Evolutionary conservation across 257 asterid genomes (phyloP).

Genomic region (Phtheirospermum japonicum): DNA sequence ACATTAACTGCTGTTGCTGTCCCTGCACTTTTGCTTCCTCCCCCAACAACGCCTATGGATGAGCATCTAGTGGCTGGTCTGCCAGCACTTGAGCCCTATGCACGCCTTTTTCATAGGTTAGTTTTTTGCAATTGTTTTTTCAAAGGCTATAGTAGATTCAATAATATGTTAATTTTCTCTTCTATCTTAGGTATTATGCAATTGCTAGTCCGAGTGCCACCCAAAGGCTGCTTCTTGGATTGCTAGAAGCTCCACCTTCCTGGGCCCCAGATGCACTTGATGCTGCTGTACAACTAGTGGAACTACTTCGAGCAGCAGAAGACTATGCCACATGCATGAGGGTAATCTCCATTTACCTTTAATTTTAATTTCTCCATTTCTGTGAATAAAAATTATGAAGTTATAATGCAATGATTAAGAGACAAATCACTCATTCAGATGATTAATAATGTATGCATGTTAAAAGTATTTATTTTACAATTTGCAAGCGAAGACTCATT

Average conservation of each 20-base stretch:
- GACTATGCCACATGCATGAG: conserved; percentile 93
- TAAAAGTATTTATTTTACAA: not conserved
- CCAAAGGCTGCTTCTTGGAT: conserved; percentile 96
- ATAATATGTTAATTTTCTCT: conserved; percentile 23
- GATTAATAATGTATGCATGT: conserved; percentile 1
- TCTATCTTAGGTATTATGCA: conserved; percentile 68
- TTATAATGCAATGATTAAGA: not conserved
- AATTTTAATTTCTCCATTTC: conserved; percentile 4
- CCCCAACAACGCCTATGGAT: conserved; percentile 96
- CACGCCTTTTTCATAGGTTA: conserved; percentile 92
- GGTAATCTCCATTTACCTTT: conserved; percentile 42
- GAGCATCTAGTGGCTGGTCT: conserved; percentile 99
- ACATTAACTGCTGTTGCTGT: conserved; percentile 96
- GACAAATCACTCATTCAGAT: conserved; percentile 9
- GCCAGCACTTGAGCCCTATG: conserved; percentile 99
- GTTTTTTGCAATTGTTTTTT: conserved; percentile 23
- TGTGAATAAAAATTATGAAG: conserved; percentile 17
- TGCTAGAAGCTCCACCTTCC: conserved; percentile 97
- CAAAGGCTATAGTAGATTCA: conserved; percentile 10
- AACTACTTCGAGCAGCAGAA: conserved; percentile 98
- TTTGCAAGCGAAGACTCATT: conserved; percentile 2
- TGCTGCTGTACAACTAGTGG: conserved; percentile 99
- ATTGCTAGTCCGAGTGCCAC: conserved; percentile 99
- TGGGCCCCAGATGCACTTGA: conserved; percentile 99
- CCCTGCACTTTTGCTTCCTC: conserved; percentile 98